Evolutionary conservation across 2,329 filamentous ascomycete genomes (phyloP), one percentile per base, ranked within the genome.

Genomic region (Venturia effusa): DNA sequence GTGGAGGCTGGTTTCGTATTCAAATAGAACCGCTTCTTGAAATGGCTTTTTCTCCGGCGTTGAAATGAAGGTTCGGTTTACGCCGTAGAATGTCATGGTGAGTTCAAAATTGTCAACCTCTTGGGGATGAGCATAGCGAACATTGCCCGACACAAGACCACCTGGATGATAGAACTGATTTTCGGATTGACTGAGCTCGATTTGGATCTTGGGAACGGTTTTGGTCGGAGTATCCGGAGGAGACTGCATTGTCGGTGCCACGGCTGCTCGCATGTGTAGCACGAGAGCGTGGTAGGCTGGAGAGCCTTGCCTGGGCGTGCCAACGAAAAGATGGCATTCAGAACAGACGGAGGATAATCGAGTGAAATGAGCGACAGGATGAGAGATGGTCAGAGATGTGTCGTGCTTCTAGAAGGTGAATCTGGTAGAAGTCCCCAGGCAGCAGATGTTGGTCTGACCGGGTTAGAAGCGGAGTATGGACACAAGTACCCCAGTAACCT

Each of bases 211-310:
- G 19, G 51, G 30, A 24, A 22, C 8, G 27, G 22, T 30, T 57
- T 32, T n/a, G 4, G 27, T 57, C 8, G 51, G 51, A 57, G 30
- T 57, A 34, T 57, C 15, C 30, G 51, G 51, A 34, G 51, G 51
- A 10, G 51, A 57, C 51, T 57, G 51, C 51, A 57, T 57, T 30
- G 30, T 57, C 51, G 51, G 30, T 57, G 51, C 30, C 51, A 57
- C 27, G 30, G 51, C 27, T 22, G 27, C 15, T 57, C 51, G 51
- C 27, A 34, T 10, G n/a, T 34, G 51, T 57, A 57, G 30, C 51
- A 57, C 51, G 30, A 57, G 51, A 57, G 27, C 51, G 51, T 57
- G 51, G 51, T 57, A 57, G 51, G 51, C 51, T 57, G 51, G 30
- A 34, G 1, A n/a, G 51, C 51, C 51, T 57, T 57, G 51, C 51